Evolutionary conservation across 805 yeast species (phyloP), one percentile per base, ranked within the genome.

Genomic region (Candida taoyuanica): DNA sequence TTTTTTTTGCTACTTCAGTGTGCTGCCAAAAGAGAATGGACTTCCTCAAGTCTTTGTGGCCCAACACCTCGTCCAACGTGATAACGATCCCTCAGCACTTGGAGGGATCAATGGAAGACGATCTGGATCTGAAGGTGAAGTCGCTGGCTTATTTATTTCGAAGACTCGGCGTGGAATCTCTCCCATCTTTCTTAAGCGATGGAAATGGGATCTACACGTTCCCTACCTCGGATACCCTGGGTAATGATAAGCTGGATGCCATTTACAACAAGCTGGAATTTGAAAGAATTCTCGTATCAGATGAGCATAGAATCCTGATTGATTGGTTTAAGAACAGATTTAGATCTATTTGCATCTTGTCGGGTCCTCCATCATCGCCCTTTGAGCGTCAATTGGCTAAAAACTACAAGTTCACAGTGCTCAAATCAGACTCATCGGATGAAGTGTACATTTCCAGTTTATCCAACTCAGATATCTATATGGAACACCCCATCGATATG

Each of bases 261-360:
- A 63, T 74, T 47, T 82, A 80, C 53, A 78, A 78, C 53, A 57
- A 66, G 30, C 36, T 45, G 0, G 65, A 55, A 25, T 76, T 82
- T 48, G 65, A 67, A 34, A 44, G 51, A 8, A 46, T 59, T 7
- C 43, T 81, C 30, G 39, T 65, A n/a, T 45, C 60, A 12, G 85
- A 81, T 55, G 80, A 79, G 39, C 78, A 81, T 53, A 64, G 88
- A 18, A 76, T 82, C 11, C 62, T 80, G 39, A 68, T 78, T 15
- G 89, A 82, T 53, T 82, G 78, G 70, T 54, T 66, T 33, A 80
- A 79, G 52, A 82, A 82, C 63, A 74, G 75, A 57, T 81, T 79
- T 56, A 63, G 91, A 38, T 64, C 84, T 2, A 56, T 74, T 50
- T 71, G 84, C 47, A 67, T 82, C 4, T 56, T 82, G 17, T 62